Evolutionary conservation across 148 eudicot species (phyloP).

Genomic region (Amaranthus cruentus): DNA sequence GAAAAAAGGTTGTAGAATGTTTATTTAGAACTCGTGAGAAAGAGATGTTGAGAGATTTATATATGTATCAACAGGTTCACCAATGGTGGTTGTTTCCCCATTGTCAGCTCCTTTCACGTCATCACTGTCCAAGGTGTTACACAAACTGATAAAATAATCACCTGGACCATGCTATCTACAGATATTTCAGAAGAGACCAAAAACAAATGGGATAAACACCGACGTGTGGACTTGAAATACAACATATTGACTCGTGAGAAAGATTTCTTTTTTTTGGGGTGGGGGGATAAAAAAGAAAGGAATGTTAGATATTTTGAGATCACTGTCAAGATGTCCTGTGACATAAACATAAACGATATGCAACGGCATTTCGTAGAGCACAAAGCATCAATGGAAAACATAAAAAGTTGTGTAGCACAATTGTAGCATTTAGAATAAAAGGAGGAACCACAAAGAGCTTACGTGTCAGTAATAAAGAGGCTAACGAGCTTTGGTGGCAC

Average conservation of each 20-base stretch:
- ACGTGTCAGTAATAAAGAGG: constrained; percentile 95
- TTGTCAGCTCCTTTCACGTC: background rate
- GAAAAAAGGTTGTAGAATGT: background rate
- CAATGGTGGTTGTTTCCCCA: background rate
- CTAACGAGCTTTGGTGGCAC: constrained; percentile 94
- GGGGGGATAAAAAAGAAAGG: too few relatives aligned
- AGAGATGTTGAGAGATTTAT: too few relatives aligned
- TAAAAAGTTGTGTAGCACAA: background rate
- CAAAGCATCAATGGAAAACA: background rate
- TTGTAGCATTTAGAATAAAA: background rate
- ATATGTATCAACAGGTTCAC: background rate
- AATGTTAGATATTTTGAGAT: background rate
- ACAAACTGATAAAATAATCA: background rate
- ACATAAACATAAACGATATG: background rate
- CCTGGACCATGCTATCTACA: background rate
- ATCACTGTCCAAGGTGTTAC: background rate
- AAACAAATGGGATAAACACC: background rate
- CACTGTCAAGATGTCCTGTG: background rate
- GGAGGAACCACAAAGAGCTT: constrained; percentile 30
- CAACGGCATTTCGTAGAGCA: background rate
- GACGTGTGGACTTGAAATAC: background rate
- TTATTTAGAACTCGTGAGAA: too few relatives aligned
- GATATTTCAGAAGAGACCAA: background rate
- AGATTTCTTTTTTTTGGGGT: background rate
- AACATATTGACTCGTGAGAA: background rate